A percentile compares a stretch with the other conserved stretches of the same genome.
Conservation (phyloP, 306 rosid species). For the Canavalia gladiata region DNA sequence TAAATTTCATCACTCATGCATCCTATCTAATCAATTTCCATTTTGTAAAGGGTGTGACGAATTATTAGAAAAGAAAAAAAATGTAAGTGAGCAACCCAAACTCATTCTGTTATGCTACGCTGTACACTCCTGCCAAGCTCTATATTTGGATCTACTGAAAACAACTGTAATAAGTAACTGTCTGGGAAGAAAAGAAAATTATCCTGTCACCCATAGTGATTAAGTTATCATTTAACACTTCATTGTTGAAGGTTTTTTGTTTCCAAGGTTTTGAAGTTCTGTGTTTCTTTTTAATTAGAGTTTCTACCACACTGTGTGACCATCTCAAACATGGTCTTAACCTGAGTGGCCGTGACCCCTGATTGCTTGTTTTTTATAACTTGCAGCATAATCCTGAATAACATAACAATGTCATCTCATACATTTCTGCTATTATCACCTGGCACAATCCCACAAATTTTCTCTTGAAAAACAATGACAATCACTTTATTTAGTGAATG, state of each 20-base stretch:
- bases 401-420: neutral
- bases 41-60: neutral
- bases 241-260: neutral
- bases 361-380: neutral
- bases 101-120: neutral
- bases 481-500: neutral
- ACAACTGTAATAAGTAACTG: neutral
- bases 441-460: neutral
- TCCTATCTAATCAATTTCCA: neutral
- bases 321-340: conserved; percentile 2
- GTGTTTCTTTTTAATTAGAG: neutral
- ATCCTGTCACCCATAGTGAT: neutral
- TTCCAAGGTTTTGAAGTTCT: neutral
- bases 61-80: neutral
- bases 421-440: neutral
- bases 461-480: conserved; percentile 8
- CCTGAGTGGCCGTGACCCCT: neutral
- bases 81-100: neutral
- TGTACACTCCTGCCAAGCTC: neutral
- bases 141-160: neutral
- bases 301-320: neutral
- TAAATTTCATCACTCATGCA: neutral
- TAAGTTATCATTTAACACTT: neutral
- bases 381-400: neutral
- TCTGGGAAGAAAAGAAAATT: neutral